Percentiles rank a stretch among this genome's conserved stretches.
phyloP scores from a whole-genome alignment of 2,329 filamentous ascomycete genomes.

The Zymoseptoria passerinii region DNA sequence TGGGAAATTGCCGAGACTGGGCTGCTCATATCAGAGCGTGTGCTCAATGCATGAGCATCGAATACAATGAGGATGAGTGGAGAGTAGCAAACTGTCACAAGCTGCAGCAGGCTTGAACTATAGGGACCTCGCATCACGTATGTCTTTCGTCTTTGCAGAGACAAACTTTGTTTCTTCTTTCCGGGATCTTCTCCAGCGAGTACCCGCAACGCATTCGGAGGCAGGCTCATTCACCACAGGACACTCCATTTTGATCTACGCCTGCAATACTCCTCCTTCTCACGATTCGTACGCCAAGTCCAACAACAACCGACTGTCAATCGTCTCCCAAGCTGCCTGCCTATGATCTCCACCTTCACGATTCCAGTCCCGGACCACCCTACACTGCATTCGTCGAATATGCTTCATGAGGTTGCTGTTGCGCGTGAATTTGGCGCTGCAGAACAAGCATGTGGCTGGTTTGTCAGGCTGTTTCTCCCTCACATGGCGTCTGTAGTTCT shows the following conservation, averaged over 20 bases:
- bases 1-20: background rate
- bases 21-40: background rate
- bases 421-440: conserved; percentile 4
- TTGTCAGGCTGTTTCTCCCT: background rate
- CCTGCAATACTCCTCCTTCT: background rate
- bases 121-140: background rate
- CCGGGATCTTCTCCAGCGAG: background rate
- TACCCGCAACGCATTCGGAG: background rate
- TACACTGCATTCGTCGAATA: background rate
- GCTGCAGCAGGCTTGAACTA: background rate
- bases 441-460: background rate
- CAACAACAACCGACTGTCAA: background rate
- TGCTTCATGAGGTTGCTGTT: conserved; percentile 3
- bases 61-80: background rate
- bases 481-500: conserved; percentile 5
- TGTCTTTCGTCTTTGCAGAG: background rate
- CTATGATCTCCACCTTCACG: background rate
- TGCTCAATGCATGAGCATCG: background rate
- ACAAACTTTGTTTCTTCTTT: background rate
- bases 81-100: background rate
- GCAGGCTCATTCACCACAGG: background rate
- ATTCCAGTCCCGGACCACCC: background rate
- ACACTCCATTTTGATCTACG: background rate
- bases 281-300: background rate
- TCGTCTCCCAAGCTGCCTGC: background rate